Evolutionary conservation across 208 protist genomes (phyloP), one percentile per base, ranked within the genome.

Genomic region (Leptomonas seymouri): DNA sequence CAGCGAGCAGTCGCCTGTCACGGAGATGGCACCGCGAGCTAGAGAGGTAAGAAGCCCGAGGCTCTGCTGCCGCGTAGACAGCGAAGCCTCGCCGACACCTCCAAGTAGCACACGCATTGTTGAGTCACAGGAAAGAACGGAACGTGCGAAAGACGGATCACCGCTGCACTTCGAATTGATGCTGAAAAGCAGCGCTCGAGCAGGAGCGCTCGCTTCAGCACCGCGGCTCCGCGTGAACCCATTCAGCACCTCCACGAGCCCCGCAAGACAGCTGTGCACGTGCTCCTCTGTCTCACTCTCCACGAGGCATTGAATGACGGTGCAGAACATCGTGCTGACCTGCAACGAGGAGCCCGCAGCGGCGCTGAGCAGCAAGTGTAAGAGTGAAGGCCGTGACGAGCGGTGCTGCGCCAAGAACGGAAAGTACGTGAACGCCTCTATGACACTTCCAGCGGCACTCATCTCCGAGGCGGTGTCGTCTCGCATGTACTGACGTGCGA

Each of bases 1-100:
- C 41, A 21, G 53, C 14, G 59, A 25, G 28, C 48, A 27, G 51
- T 53, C 34, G 27, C 16, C 21, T 16, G 60, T 46, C 41, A 56
- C 15, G n/a, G 41, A 46, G 30, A 30, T 18, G 15, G 61, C 75
- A 18, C 51, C 55, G 8, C 46, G 42, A 16, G 64, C 65, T 14
- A 76, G 51, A 48, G 68, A 70, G n/a, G 61, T 63, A 39, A 80
- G 51, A 34, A 82, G 54, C 46, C 73, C 23, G 12, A 85, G 49
- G 44, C 65, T 72, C 21, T 60, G 58, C 60, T 68, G 76, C 31
- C 79, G 74, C 57, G 56, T 58, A 9, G 46, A 7, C 7, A 81
- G 50, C 6, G 25, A 9, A n/a, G 42, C 31, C 31, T 57, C 60
- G n/a, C 5, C 20, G 18, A 62, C 44, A 27, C 71, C 70, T 11